Evolutionary conservation across 768 basidiomycete genomes (phyloP).

Genomic region (Calocybe indica): DNA sequence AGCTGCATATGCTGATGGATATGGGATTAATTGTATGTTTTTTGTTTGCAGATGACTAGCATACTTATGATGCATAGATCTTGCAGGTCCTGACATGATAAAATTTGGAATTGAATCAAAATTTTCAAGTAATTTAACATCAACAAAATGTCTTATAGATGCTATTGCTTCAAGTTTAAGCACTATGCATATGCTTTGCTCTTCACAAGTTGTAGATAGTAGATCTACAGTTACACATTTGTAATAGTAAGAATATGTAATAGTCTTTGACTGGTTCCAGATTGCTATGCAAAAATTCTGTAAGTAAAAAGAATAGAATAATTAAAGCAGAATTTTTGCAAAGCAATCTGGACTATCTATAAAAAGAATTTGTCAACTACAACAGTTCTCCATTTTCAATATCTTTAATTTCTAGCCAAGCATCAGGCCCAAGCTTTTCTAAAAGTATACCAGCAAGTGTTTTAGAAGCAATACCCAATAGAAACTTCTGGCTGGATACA

Average conservation of each 20-base stretch:
- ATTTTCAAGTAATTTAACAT: constrained; percentile 58
- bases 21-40: constrained; percentile 86
- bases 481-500: constrained; percentile 54
- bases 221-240: constrained; percentile 21
- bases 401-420: constrained; percentile 33
- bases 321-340: not conserved
- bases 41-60: not conserved
- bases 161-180: constrained; percentile 55
- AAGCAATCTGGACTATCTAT: constrained; percentile 1
- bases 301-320: not conserved
- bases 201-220: constrained; percentile 15
- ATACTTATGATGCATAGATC: constrained; percentile 42
- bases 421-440: constrained; percentile 27
- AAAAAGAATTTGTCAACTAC: not conserved
- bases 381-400: constrained; percentile 29
- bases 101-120: constrained; percentile 97
- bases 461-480: constrained; percentile 43
- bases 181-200: constrained; percentile 63
- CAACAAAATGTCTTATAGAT: constrained; percentile 61
- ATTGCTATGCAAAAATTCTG: not conserved
- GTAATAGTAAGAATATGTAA: constrained; percentile 12
- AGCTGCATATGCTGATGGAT: constrained; percentile 74
- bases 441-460: constrained; percentile 40
- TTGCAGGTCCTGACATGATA: constrained; percentile 69
- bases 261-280: not conserved